Evolutionary conservation across 2,329 filamentous ascomycete genomes (phyloP).

Genomic region (Trichoderma sp.): DNA sequence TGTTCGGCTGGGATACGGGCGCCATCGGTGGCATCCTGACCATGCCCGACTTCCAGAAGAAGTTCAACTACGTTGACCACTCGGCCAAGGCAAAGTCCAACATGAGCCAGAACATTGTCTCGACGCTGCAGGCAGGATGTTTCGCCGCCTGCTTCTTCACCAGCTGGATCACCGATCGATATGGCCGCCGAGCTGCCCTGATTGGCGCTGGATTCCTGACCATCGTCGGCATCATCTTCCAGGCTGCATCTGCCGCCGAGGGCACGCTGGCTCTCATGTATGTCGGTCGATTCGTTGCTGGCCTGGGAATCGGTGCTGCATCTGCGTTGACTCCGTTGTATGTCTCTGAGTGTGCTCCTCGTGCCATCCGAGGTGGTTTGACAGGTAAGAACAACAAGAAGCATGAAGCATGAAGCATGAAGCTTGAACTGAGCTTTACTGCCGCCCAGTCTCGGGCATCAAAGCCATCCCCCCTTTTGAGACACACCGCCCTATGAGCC

Average conservation of each 20-base stretch:
- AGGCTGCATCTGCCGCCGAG: slow-evolving; percentile 51
- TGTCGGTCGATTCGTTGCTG: slow-evolving; percentile 56
- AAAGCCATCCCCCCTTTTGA: background rate
- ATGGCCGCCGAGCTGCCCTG: slow-evolving; percentile 54
- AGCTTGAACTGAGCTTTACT: background rate
- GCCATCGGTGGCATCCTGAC: slow-evolving; percentile 66
- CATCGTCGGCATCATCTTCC: slow-evolving; percentile 60
- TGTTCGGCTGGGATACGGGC: slow-evolving; percentile 54
- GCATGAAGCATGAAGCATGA: background rate
- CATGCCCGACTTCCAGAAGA: slow-evolving; percentile 54
- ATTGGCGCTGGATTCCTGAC: slow-evolving; percentile 56
- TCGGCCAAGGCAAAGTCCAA: slow-evolving; percentile 41
- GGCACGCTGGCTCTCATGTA: slow-evolving; percentile 63
- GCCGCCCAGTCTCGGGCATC: background rate
- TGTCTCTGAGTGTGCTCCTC: slow-evolving; percentile 48
- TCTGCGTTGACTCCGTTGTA: slow-evolving; percentile 45
- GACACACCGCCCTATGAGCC: slow-evolving; percentile 1
- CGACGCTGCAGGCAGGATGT: slow-evolving; percentile 66
- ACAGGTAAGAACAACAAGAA: slow-evolving; percentile 34
- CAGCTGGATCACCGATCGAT: slow-evolving; percentile 51
- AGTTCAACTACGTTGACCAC: slow-evolving; percentile 34
- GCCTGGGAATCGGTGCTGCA: slow-evolving; percentile 49
- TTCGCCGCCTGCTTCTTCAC: slow-evolving; percentile 61
- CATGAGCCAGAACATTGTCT: slow-evolving; percentile 64
- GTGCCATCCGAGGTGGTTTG: slow-evolving; percentile 49